Evolutionary conservation across 352 stramenopile species (phyloP).

Genomic region (Thalassiosira ordinaria): DNA sequence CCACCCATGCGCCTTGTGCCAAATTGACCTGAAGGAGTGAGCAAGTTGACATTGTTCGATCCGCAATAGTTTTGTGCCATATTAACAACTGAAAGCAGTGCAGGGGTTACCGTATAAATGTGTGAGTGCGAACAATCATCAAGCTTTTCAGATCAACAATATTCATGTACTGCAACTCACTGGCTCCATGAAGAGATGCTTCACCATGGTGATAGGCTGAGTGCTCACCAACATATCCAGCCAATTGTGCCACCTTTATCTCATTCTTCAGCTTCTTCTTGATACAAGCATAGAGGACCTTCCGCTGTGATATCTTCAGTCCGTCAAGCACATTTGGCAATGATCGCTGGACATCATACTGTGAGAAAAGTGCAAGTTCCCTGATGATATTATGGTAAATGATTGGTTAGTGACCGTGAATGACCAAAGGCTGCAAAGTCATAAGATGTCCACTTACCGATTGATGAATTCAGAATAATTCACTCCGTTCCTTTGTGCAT

Average conservation of each 20-base stretch:
- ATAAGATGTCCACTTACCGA: no score
- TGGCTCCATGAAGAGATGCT: conserved; percentile 94
- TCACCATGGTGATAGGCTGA: conserved; percentile 99
- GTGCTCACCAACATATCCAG: conserved; percentile 95
- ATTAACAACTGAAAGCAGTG: conserved; percentile 87
- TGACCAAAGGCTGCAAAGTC: no score
- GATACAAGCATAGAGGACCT: conserved; percentile 97
- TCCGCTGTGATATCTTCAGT: conserved; percentile 97
- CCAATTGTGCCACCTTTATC: conserved; percentile 99
- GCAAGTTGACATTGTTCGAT: conserved; percentile 98
- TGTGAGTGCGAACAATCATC: no score
- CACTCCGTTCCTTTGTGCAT: conserved; percentile 84
- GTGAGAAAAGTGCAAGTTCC: conserved; percentile 98
- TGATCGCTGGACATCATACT: conserved; percentile 95
- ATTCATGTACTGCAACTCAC: background rate
- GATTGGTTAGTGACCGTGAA: no score
- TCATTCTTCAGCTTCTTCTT: conserved; percentile 98
- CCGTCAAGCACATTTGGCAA: conserved; percentile 96
- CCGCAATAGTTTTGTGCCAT: conserved; percentile 99
- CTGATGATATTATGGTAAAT: no score
- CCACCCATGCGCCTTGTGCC: conserved; percentile 97
- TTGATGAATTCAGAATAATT: conserved; percentile 98
- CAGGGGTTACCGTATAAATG: background rate
- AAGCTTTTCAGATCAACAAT: no score
- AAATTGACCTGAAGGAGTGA: conserved; percentile 98